phyloP scores from a whole-genome alignment of 2,329 filamentous ascomycete species.

The Akanthomyces uredinophilus region DNA sequence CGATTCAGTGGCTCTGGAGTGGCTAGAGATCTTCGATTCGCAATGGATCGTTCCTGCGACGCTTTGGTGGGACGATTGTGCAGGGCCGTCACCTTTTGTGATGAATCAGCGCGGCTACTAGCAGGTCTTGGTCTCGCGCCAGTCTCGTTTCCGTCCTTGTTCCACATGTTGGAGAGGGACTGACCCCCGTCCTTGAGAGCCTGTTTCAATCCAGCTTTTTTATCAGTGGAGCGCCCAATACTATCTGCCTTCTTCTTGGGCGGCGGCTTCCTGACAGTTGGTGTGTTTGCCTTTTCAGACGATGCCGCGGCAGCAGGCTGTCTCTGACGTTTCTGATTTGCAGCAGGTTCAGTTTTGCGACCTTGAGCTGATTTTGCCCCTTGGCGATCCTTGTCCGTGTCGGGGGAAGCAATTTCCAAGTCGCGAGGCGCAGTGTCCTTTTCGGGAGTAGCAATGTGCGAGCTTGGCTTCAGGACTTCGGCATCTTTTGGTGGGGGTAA shows the following conservation, averaged over 20 bases:
- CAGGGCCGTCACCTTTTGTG: slow-evolving; percentile 16
- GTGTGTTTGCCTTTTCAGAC: slow-evolving; percentile 22
- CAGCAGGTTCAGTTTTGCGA: slow-evolving; percentile 15
- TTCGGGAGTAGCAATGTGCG: neutral
- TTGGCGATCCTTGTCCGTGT: neutral
- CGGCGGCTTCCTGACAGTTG: slow-evolving; percentile 20
- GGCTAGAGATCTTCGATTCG: slow-evolving; percentile 13
- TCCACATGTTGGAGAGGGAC: slow-evolving; percentile 44
- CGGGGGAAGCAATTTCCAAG: neutral
- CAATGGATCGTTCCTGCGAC: neutral
- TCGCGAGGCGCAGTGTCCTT: neutral
- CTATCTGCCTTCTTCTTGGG: slow-evolving; percentile 12
- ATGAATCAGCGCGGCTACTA: slow-evolving; percentile 10
- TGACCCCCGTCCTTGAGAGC: slow-evolving; percentile 47
- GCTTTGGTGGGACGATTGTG: slow-evolving; percentile 13
- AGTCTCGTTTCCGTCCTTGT: slow-evolving; percentile 36
- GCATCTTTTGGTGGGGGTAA: neutral
- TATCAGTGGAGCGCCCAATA: slow-evolving; percentile 30
- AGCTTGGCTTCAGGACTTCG: neutral
- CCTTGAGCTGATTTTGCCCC: neutral
- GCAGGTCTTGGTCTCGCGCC: slow-evolving; percentile 21
- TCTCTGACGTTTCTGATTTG: slow-evolving; percentile 44
- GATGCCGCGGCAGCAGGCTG: slow-evolving; percentile 19
- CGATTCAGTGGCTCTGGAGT: slow-evolving; percentile 29
- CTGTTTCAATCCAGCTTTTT: slow-evolving; percentile 43